Evolutionary conservation across 208 protist genomes (phyloP), one percentile per base, ranked within the genome.

Genomic region (Angomonas deanei): DNA sequence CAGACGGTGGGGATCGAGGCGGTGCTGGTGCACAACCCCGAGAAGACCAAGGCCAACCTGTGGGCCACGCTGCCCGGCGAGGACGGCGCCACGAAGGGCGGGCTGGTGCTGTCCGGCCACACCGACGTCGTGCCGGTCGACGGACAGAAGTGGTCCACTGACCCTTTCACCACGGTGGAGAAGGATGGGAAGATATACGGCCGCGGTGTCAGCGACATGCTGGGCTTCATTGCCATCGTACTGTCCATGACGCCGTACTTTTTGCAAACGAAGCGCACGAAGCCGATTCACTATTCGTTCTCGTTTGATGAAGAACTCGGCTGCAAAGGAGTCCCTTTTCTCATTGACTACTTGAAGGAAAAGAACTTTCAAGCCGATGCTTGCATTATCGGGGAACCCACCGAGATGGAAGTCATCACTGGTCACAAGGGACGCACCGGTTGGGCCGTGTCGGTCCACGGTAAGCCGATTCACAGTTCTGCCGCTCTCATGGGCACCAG

Each of bases 61-160:
- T 80, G 73, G 48, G 80, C 78, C 13, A 87, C 80, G 55, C 68
- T 91, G 42, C 77, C 80, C 0, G 74, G 61, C 0, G 49, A 57
- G 3, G 70, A 68, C 36, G 80, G 83, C 53, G 57, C 64, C 32
- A 78, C 74, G 53, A 66, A 82, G 11, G 74, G 79, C 66, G 73
- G 83, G 56, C 66, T 86, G 34, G 74, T 82, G 34, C 38, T 84
- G 28, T 80, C 66, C 21, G 83, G 79, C 31, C 74, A 86, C 73
- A 91, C 75, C 10, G 80, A 91, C 57, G 80, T 91, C 46, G 84
- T 91, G 57, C 76, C 84, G 13, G 77, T 84, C 55, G 76, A 76
- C 33, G 84, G 80, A 32, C 84, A 91, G 70, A 68, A 68, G 78
- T 87, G 83, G 74, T 65, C 74, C 70, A 78, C 34, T 46, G 79